Base-by-base conservation (phyloP, 129 eudicot genomes). In the Kitagawia praeruptora region DNA sequence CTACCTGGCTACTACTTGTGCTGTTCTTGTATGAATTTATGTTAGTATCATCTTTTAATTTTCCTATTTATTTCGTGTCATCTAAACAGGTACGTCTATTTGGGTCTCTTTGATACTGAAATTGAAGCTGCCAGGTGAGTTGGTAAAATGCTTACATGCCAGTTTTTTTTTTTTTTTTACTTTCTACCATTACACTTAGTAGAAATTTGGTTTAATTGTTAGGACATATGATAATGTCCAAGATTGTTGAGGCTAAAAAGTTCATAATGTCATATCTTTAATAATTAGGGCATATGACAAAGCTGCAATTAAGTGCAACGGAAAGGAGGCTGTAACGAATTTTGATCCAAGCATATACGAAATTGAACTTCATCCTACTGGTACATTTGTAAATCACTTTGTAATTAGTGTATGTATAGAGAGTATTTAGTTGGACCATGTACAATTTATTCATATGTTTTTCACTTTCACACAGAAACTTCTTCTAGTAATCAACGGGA, bases 61-160 rank as follows among this genome's bases (percentile, higher is more conserved):
- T 14, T 23, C 84, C 0, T 25, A 11, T 56, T 42, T 18, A 49
- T 77, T 54, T 8, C 16, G 38, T 74, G 64, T 73, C 25, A 48
- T 77, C n/a, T 46, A 12, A 71, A 78, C 88, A 93, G 97, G 95
- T 93, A 91, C 75, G 98, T 93, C 70, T 93, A 93, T 87, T 85
- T 93, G 87, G 98, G 98, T 45, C 97, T 93, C 49, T 93, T 93
- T 81, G 98, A 93, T 89, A 93, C 98, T 67, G 97, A 93, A 88
- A 82, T 93, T 84, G 97, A 93, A 89, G 98, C 98, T 70, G 97
- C 98, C 85, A 93, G 91, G 98, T 93, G 27, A 70, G 83, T 82
- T 66, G 69, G 77, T 86, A 34, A 49, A 70, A 54, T 77, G 75
- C 80, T 82, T 46, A 63, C 78, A 79, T 83, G 79, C 80, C 61